Conservation (phyloP, 371 early-diverging fungal genomes). For the Batrachochytrium dendrobatidis region DNA sequence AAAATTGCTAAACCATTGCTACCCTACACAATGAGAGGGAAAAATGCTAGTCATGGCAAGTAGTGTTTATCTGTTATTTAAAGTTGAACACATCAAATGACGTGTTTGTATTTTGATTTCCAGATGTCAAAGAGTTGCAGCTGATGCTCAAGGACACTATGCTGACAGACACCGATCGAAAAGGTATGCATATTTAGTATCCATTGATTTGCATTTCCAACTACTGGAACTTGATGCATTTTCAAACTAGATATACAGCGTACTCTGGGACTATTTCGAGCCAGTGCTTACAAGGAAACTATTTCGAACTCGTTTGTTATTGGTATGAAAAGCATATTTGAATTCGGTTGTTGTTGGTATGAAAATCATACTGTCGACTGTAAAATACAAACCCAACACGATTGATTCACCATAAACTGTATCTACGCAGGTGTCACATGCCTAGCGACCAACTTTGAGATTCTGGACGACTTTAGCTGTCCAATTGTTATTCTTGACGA, state of each 20-base stretch:
- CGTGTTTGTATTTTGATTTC: not conserved
- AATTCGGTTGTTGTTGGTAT: constrained; percentile 34
- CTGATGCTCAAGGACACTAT: constrained; percentile 56
- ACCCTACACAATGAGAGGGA: constrained; percentile 26
- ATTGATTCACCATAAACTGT: too few relatives aligned
- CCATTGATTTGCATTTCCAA: too few relatives aligned
- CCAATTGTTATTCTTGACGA: constrained; percentile 84
- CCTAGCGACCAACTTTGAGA: constrained; percentile 66
- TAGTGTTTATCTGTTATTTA: not conserved
- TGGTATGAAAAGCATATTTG: constrained; percentile 9
- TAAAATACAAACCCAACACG: too few relatives aligned
- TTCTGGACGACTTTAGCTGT: constrained; percentile 48
- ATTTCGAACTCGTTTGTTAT: constrained; percentile 51
- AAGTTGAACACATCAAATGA: not conserved
- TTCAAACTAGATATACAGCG: constrained; percentile 40
- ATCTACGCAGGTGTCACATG: constrained; percentile 66
- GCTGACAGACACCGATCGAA: constrained; percentile 41
- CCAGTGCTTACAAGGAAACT: constrained; percentile 42
- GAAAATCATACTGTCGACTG: too few relatives aligned
- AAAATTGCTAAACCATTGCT: constrained; percentile 52
- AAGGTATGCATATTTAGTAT: too few relatives aligned
- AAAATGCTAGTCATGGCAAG: constrained; percentile 19
- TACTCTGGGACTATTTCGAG: constrained; percentile 57
- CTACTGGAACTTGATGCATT: too few relatives aligned
- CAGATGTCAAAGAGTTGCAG: constrained; percentile 64